Base-by-base conservation (phyloP, 2,329 filamentous ascomycete species). In the Aspergillus niger region DNA sequence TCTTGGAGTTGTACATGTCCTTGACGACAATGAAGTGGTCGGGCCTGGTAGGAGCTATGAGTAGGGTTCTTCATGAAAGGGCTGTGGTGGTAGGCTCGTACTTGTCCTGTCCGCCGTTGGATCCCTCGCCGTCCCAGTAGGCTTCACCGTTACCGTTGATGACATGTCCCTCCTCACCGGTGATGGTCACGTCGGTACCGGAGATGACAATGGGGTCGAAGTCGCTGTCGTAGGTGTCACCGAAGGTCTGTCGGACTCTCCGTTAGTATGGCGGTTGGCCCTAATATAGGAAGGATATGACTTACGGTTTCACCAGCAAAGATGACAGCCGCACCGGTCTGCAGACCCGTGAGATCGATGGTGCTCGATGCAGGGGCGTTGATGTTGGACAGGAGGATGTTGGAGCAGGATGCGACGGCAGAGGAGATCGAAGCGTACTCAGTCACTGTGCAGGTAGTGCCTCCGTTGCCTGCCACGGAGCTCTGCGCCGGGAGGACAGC, bases 81-180 rank as follows among this genome's bases (percentile, higher is more conserved):
- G 43, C 24, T 22, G 15, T 28, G 24, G 10, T 17, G 36, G 13
- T 15, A 32, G 4, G 36, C 22, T n/a, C 32, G 39, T 20, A 62
- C 60, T 63, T 63, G 28, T 60, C 57, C 13, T 69, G 67, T 3
- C 80, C 79, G n/a, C 80, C 80, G 57, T 83, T 83, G n/a, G 73
- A 76, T 15, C 80, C 81, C 15, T 78, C 64, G 5, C 78, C 78
- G 60, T 81, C 79, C 78, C 79, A 80, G 69, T 78, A 81, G n/a
- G 69, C 66, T 20, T 69, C 68, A 3, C 78, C 79, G 53, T 78
- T 77, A 44, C 76, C 76, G 58, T 79, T 71, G 41, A 79, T 74
- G 11, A 75, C 63, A 39, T 74, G 73, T 13, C 70, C 76, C 3
- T 62, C 50, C 1, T 68, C 67, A 32, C 77, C 77, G 13, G 72